Percentiles rank a stretch among this genome's conserved stretches.
phyloP scores from a whole-genome alignment of 164 flowering plant genomes.

The Annona cherimola region DNA sequence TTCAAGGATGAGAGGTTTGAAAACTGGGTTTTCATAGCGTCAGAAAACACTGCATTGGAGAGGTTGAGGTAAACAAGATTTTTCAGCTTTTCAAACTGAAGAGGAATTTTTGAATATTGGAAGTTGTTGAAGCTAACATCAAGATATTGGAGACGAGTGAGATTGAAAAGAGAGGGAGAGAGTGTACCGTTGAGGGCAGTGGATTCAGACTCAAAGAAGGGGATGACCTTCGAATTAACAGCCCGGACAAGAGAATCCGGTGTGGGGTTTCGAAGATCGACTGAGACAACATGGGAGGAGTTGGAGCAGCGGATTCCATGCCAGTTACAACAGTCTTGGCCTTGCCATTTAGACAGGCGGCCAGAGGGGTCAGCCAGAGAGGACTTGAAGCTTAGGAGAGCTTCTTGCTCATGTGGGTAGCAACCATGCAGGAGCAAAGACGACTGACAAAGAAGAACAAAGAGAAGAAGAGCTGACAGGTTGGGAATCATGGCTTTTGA shows the following conservation, averaged over 20 bases:
- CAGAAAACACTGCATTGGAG: constrained; percentile 7
- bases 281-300: constrained; percentile 7
- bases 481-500: constrained; percentile 7
- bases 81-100: constrained; percentile 6
- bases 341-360: constrained; percentile 18
- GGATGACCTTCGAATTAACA: not conserved
- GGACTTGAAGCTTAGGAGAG: constrained; percentile 19
- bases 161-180: constrained; percentile 19
- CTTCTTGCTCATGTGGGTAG: constrained; percentile 9
- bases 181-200: constrained; percentile 14
- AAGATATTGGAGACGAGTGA: constrained; percentile 11
- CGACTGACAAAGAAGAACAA: not conserved
- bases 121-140: constrained; percentile 22
- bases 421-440: not conserved
- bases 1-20: constrained; percentile 14
- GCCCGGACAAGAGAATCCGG: not conserved
- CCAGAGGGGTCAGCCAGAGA: constrained; percentile 12
- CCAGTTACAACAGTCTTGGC: constrained; percentile 22
- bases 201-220: not conserved
- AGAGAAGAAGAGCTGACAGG: not conserved
- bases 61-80: constrained; percentile 13
- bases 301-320: constrained; percentile 16
- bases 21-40: constrained; percentile 14
- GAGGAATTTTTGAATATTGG: constrained; percentile 11
- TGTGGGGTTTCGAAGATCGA: constrained; percentile 14